Evolutionary conservation across 116 monocot species (phyloP).

Genomic region (Papilionanthe hybrid): DNA sequence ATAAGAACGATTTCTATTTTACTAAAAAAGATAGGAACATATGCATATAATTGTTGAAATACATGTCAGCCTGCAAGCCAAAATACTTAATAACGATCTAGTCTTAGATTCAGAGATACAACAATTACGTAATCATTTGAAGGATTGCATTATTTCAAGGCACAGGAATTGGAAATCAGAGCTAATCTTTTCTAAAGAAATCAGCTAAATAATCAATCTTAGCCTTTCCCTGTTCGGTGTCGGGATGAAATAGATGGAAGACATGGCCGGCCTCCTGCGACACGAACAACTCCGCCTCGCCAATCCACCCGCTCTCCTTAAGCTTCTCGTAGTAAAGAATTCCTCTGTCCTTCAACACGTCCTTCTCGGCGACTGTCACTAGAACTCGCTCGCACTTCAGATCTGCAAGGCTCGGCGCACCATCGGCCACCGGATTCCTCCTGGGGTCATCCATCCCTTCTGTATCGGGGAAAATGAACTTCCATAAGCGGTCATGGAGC

Average conservation of each 20-base stretch:
- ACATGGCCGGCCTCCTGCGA: background rate
- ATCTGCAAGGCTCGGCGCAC: conserved; percentile 11
- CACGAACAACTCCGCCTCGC: conserved; percentile 7
- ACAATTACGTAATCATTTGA: too few species aligned
- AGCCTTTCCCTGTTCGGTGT: background rate
- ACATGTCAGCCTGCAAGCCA: too few species aligned
- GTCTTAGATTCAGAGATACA: too few species aligned
- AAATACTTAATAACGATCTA: too few species aligned
- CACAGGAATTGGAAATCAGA: too few species aligned
- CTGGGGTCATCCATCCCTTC: conserved; percentile 4
- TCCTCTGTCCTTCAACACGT: background rate
- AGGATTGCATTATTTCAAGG: too few species aligned
- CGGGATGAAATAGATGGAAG: conserved; percentile 3
- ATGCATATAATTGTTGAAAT: too few species aligned
- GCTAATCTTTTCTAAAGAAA: background rate
- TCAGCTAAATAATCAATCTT: background rate
- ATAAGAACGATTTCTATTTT: too few species aligned
- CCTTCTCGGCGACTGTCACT: background rate
- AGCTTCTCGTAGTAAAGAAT: conserved; percentile 2
- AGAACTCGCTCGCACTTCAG: conserved; percentile 8
- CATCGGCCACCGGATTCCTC: conserved; percentile 13
- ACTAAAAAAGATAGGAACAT: too few species aligned
- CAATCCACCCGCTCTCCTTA: conserved; percentile 11
- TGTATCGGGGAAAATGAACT: background rate
- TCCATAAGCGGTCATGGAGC: background rate